Percentiles rank a stretch among this genome's conserved stretches.
phyloP scores from a whole-genome alignment of 495 filamentous ascomycete species.

The Podospora anserina region DNA sequence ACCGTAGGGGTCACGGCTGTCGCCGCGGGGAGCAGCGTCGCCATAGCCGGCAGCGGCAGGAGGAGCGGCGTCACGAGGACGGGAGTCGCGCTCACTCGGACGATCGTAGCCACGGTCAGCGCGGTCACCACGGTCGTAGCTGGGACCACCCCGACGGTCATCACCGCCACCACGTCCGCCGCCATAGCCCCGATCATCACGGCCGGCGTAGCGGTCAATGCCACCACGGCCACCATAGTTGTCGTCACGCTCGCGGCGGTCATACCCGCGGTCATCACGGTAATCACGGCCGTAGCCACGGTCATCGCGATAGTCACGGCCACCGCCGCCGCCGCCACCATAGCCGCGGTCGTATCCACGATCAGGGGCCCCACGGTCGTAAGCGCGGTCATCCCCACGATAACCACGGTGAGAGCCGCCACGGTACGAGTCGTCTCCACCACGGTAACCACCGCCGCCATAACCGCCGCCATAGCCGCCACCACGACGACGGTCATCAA shows the following conservation, averaged over 20 bases:
- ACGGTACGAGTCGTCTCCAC: slow-evolving; percentile 31
- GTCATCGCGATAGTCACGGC: slow-evolving; percentile 49
- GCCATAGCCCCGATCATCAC: slow-evolving; percentile 44
- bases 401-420: slow-evolving; percentile 40
- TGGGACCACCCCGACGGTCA: slow-evolving; percentile 50
- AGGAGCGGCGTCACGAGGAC: slow-evolving; percentile 50
- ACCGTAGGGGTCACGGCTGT: slow-evolving; percentile 52
- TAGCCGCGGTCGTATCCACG: slow-evolving; percentile 51
- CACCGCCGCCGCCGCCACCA: slow-evolving; percentile 45
- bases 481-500: slow-evolving; percentile 32
- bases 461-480: slow-evolving; percentile 32
- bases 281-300: slow-evolving; percentile 50
- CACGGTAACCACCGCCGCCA: slow-evolving; percentile 32
- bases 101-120: slow-evolving; percentile 57
- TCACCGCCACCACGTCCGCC: slow-evolving; percentile 43
- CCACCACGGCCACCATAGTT: slow-evolving; percentile 50
- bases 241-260: slow-evolving; percentile 56
- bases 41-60: slow-evolving; percentile 48
- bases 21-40: slow-evolving; percentile 59
- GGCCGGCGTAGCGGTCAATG: slow-evolving; percentile 45
- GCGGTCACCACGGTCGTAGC: slow-evolving; percentile 54
- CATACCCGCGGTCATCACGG: slow-evolving; percentile 59
- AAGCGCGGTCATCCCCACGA: slow-evolving; percentile 50
- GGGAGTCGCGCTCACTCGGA: slow-evolving; percentile 43
- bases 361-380: slow-evolving; percentile 45